phyloP scores from a whole-genome alignment of 2,329 filamentous ascomycete species.

The Daldinia sp. region DNA sequence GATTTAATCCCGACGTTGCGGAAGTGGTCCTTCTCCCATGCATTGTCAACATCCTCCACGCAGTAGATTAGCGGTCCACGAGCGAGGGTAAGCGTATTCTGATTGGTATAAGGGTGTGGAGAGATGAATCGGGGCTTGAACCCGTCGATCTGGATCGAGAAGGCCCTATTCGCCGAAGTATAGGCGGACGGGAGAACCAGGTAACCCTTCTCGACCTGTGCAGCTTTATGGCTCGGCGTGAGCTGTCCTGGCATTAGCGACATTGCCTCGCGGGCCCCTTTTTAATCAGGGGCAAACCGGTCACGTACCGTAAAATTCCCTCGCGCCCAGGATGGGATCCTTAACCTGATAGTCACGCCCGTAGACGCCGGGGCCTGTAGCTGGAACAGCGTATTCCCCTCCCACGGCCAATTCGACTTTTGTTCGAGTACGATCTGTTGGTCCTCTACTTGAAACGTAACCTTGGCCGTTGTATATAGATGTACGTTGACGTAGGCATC shows the following conservation, averaged over 20 bases:
- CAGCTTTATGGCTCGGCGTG: conserved; percentile 46
- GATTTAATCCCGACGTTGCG: conserved; percentile 50
- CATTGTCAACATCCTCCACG: conserved; percentile 65
- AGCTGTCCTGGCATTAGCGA: conserved; percentile 43
- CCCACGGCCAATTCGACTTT: conserved; percentile 65
- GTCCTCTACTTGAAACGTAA: conserved; percentile 50
- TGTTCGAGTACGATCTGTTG: conserved; percentile 55
- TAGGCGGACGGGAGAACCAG: conserved; percentile 55
- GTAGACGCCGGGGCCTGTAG: conserved; percentile 47
- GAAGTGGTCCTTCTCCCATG: conserved; percentile 64
- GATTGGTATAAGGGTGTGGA: conserved; percentile 65
- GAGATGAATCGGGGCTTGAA: conserved; percentile 58
- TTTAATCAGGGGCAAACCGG: conserved; percentile 19
- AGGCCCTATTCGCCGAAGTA: conserved; percentile 50
- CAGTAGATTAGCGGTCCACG: conserved; percentile 69
- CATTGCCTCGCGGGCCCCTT: conserved; percentile 13
- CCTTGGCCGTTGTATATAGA: conserved; percentile 60
- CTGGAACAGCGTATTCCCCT: conserved; percentile 58
- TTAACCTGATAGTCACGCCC: conserved; percentile 54
- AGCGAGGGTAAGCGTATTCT: conserved; percentile 61
- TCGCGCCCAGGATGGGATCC: conserved; percentile 63
- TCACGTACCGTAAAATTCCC: conserved; percentile 41
- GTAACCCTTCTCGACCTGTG: conserved; percentile 57
- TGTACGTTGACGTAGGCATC: conserved; percentile 60
- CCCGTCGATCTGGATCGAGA: conserved; percentile 55